Evolutionary conservation across 495 filamentous ascomycete species (phyloP).

Genomic region (Acidomyces sp.): DNA sequence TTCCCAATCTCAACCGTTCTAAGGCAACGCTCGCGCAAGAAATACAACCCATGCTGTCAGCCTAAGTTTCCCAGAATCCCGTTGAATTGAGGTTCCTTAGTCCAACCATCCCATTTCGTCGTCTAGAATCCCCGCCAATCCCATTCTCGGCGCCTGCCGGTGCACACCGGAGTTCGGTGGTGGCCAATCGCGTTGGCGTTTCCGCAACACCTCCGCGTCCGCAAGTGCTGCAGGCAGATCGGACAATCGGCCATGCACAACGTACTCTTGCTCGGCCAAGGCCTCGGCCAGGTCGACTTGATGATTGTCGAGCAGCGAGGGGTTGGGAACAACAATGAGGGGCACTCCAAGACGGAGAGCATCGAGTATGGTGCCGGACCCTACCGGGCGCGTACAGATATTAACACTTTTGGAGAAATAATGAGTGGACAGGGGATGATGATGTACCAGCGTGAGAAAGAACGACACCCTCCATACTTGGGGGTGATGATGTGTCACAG

Average conservation of each 20-base stretch:
- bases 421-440: neutral
- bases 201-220: slow-evolving; percentile 33
- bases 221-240: slow-evolving; percentile 34
- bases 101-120: slow-evolving; percentile 48
- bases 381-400: slow-evolving; percentile 33
- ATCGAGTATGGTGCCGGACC: slow-evolving; percentile 80
- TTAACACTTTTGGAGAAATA: neutral
- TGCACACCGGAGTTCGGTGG: slow-evolving; percentile 33
- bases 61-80: no score
- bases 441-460: slow-evolving; percentile 76
- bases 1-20: no score
- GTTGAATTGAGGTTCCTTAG: no score
- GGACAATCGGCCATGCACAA: slow-evolving; percentile 52
- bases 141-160: slow-evolving; percentile 21
- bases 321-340: slow-evolving; percentile 78
- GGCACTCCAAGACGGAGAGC: slow-evolving; percentile 53
- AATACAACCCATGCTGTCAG: no score
- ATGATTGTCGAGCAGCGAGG: slow-evolving; percentile 73
- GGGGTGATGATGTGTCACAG: slow-evolving; percentile 23
- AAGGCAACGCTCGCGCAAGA: no score
- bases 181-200: slow-evolving; percentile 35
- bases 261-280: slow-evolving; percentile 54
- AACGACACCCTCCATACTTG: slow-evolving; percentile 45
- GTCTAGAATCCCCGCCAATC: slow-evolving; percentile 39
- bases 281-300: slow-evolving; percentile 73